Percentiles rank a stretch among this genome's conserved stretches.
These are phyloP conservation scores for Trichophyton rubrum DNA, from an alignment of 2,329 filamentous ascomycete genomes.

Conservation along the genomic window DNA sequence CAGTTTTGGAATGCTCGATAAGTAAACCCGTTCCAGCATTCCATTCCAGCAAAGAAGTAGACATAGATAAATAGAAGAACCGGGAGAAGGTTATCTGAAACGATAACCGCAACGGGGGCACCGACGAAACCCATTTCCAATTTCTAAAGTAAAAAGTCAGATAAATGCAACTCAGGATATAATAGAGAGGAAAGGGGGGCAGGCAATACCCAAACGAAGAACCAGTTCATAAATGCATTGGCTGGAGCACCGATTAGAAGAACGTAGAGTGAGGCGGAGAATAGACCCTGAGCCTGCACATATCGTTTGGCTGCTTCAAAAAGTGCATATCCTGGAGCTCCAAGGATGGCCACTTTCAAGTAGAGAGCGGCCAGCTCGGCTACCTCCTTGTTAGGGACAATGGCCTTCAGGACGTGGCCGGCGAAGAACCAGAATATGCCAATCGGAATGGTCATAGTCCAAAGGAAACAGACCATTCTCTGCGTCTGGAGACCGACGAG, in stretches of 20 bases:
- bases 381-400: slow-evolving; percentile 61
- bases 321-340: slow-evolving; percentile 60
- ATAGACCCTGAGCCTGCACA: slow-evolving; percentile 78
- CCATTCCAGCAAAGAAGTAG: slow-evolving; percentile 53
- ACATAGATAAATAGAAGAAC: slow-evolving; percentile 63
- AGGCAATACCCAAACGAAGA: slow-evolving; percentile 58
- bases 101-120: slow-evolving; percentile 62
- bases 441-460: slow-evolving; percentile 59
- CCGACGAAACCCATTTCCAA: slow-evolving; percentile 60
- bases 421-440: slow-evolving; percentile 58
- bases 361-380: slow-evolving; percentile 62
- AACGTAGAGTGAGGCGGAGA: slow-evolving; percentile 69
- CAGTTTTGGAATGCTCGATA: slow-evolving; percentile 58
- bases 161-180: neutral
- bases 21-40: slow-evolving; percentile 76
- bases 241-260: slow-evolving; percentile 70
- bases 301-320: slow-evolving; percentile 78
- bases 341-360: slow-evolving; percentile 55
- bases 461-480: slow-evolving; percentile 67
- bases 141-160: slow-evolving; percentile 22
- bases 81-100: slow-evolving; percentile 65
- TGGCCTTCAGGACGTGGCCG: slow-evolving; percentile 49
- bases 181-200: neutral
- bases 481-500: slow-evolving; percentile 76
- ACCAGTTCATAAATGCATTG: slow-evolving; percentile 68